Evolutionary conservation across 148 eudicot genomes (phyloP).

Genomic region (Nepenthes mirabilis): DNA sequence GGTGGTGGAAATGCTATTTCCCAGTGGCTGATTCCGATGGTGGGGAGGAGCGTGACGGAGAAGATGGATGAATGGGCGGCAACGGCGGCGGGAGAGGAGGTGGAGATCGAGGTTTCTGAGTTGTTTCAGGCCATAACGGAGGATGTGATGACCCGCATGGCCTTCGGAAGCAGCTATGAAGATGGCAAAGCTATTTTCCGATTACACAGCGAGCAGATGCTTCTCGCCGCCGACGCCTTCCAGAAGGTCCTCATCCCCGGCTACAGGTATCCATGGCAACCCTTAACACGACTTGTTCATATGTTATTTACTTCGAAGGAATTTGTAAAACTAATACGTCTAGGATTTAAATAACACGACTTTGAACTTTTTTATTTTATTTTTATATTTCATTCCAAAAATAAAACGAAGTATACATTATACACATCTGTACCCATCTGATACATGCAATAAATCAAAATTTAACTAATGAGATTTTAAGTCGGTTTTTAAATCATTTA

Average conservation of each 20-base stretch:
- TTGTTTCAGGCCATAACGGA: constrained; percentile 69
- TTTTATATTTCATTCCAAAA: too few relatives aligned
- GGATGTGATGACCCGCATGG: constrained; percentile 55
- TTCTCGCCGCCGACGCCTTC: constrained; percentile 67
- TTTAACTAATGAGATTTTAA: too few relatives aligned
- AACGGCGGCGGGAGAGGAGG: constrained; percentile 22
- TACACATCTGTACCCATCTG: too few relatives aligned
- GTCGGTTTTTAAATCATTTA: too few relatives aligned
- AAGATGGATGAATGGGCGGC: constrained; percentile 51
- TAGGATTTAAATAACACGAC: neutral
- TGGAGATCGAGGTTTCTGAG: constrained; percentile 75
- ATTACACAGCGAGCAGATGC: constrained; percentile 68
- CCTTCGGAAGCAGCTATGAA: constrained; percentile 82
- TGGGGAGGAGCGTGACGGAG: constrained; percentile 42
- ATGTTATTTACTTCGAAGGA: neutral
- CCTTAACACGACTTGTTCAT: neutral
- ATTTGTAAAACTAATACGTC: too few relatives aligned
- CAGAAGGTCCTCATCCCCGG: constrained; percentile 78
- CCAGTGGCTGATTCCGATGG: constrained; percentile 66
- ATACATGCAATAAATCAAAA: too few relatives aligned
- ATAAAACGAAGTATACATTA: too few relatives aligned
- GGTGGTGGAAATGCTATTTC: neutral
- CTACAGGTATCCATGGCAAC: constrained; percentile 39
- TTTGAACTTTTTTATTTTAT: too few relatives aligned
- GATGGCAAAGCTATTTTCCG: constrained; percentile 67